Conservation (phyloP, 495 filamentous ascomycete genomes). For the Cryomyces minteri region DNA sequence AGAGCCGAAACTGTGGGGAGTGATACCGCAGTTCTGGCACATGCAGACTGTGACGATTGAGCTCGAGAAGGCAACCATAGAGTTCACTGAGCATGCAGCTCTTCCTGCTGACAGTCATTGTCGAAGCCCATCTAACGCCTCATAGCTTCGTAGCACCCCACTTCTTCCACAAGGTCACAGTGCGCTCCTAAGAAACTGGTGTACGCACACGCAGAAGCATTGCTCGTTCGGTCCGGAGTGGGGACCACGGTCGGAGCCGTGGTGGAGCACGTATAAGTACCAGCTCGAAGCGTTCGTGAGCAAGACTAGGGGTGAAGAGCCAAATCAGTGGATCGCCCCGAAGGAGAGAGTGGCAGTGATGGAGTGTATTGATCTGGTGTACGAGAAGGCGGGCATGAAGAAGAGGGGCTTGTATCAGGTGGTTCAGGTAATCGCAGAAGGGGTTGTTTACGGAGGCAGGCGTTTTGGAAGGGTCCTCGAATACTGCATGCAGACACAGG, state of each 20-base stretch:
- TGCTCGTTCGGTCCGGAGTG: constrained; percentile 13
- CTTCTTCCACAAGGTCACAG: constrained; percentile 21
- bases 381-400: constrained; percentile 13
- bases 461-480: too few species aligned
- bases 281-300: constrained; percentile 20
- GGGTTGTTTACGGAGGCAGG: neutral
- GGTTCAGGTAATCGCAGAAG: neutral
- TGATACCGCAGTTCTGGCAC: constrained; percentile 21
- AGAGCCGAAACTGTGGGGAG: constrained; percentile 5
- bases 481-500: too few species aligned
- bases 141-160: constrained; percentile 22
- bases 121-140: too few species aligned
- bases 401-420: neutral
- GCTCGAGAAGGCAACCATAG: constrained; percentile 20
- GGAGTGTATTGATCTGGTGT: constrained; percentile 17
- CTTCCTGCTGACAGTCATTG: too few species aligned
- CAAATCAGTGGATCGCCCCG: constrained; percentile 9
- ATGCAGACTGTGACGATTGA: constrained; percentile 16
- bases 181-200: constrained; percentile 17
- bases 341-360: constrained; percentile 17
- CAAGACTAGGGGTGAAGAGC: constrained; percentile 12
- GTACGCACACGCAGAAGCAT: constrained; percentile 8
- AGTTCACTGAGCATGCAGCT: constrained; percentile 4
- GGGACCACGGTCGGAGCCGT: constrained; percentile 3
- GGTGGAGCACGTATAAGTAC: constrained; percentile 21